Evolutionary conservation across 2,329 filamentous ascomycete genomes (phyloP).

Genomic region (Cordyceps cicadae): DNA sequence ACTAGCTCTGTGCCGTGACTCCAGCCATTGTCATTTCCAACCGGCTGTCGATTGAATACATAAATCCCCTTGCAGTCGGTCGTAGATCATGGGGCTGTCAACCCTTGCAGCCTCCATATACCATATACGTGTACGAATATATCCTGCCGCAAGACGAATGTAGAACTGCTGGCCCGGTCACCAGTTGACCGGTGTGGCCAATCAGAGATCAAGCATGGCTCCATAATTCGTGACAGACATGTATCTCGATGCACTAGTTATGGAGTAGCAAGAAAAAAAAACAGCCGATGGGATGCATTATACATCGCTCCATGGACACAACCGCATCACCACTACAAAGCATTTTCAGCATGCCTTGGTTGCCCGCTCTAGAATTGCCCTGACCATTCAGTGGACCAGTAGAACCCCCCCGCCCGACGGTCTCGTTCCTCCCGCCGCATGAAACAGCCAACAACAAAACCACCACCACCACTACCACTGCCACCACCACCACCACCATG

Average conservation of each 20-base stretch:
- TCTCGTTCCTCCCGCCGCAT: neutral
- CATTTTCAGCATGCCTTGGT: neutral
- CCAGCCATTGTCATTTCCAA: neutral
- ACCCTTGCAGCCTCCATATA: too few species aligned
- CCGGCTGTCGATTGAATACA: too few species aligned
- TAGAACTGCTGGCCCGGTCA: too few species aligned
- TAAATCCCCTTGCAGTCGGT: neutral
- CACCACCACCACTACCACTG: neutral
- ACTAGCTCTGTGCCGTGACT: neutral
- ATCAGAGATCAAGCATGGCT: neutral
- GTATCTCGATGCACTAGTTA: too few species aligned
- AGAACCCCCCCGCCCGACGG: neutral
- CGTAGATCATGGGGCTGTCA: neutral
- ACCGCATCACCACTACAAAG: neutral
- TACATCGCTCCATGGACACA: neutral
- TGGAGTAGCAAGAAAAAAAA: neutral
- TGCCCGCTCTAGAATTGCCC: neutral
- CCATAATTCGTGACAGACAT: neutral
- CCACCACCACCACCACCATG: neutral
- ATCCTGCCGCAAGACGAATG: too few species aligned
- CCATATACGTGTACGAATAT: too few species aligned
- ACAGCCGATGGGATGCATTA: neutral
- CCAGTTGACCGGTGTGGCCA: neutral
- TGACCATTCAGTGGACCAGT: neutral
- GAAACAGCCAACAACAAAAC: neutral